Percentiles rank a stretch among this genome's conserved stretches.
These are phyloP conservation scores for Xylariaceae sp. DNA, from an alignment of 2,329 filamentous ascomycete genomes.

Conservation along the genomic window DNA sequence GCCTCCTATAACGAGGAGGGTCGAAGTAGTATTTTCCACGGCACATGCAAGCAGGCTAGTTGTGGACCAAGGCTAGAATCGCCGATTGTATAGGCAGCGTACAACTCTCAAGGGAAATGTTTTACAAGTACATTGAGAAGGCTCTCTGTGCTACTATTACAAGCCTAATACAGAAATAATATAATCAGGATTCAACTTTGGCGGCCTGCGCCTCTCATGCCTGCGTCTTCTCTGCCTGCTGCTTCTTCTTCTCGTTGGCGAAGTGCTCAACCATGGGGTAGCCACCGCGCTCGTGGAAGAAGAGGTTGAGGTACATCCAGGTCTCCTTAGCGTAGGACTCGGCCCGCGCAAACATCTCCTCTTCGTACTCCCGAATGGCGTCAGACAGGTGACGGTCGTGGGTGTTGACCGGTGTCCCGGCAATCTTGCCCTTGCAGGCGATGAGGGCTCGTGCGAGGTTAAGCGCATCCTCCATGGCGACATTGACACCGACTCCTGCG, in stretches of 20 bases:
- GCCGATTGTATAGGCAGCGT: too few relatives aligned
- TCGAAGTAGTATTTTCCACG: too few relatives aligned
- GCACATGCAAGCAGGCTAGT: too few relatives aligned
- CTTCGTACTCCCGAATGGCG: slow-evolving; percentile 6
- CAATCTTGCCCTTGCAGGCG: background rate
- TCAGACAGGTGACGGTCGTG: background rate
- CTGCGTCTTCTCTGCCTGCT: background rate
- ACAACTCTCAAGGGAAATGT: too few relatives aligned
- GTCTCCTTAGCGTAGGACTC: background rate
- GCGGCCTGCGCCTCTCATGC: too few relatives aligned
- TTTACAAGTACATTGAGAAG: too few relatives aligned
- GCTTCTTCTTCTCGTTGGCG: too few relatives aligned
- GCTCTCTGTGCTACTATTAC: too few relatives aligned
- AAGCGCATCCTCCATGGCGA: slow-evolving; percentile 43
- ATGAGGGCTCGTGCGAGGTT: slow-evolving; percentile 28
- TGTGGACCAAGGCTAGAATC: too few relatives aligned
- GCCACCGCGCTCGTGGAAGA: background rate
- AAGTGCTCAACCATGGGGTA: too few relatives aligned
- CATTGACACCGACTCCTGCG: slow-evolving; percentile 47
- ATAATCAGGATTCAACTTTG: background rate
- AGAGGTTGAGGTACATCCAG: background rate
- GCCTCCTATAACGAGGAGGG: too few relatives aligned
- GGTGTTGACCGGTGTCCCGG: background rate
- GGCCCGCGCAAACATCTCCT: slow-evolving; percentile 1
- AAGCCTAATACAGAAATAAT: too few relatives aligned